Evolutionary conservation across 2,329 filamentous ascomycete species (phyloP), one percentile per base, ranked within the genome.

Genomic region (Chrysoporthe puriensis): DNA sequence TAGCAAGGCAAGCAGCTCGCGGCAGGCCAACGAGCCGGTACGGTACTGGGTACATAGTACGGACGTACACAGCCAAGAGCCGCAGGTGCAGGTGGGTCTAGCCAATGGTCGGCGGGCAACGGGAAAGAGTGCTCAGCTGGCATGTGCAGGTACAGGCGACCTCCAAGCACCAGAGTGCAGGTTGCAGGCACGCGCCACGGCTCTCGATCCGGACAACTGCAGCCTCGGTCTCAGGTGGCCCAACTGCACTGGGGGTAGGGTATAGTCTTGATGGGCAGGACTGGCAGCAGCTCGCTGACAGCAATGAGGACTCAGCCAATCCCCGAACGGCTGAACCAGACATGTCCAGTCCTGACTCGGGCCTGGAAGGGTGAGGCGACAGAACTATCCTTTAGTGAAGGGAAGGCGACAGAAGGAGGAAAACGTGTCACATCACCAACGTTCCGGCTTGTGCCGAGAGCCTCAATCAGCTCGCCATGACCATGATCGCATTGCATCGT

Each of bases 401-500:
- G 26, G 9, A 40, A 40, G 9, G 9, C 9, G 7, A 40, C 36
- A 40, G 36, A 40, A 40, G 36, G 36, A 40, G 9, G 36, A n/a
- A 7, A 14, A n/a, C 16, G 34, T 57, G 34, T 36, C 36, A 40
- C 34, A 57, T 9, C 32, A 40, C 57, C 40, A 21, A 43, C n/a
- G 40, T 40, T 13, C 16, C 57, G n/a, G 34, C 18, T 6, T 6
- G 34, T 13, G 14, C 54, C 32, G 57, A n/a, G 6, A 2, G 9
- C 5, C 21, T 8, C 18, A 59, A n/a, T 7, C 2, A 11, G 5
- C 26, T 26, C 13, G n/a, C 18, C 61, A 48, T 54, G 36, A 62
- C 42, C 61, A 54, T 34, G 36, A 43, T 62, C 21, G 57, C 40
- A 56, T 62, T 67, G 42, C 44, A 57, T 59, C 26, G 63, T 67